These are phyloP conservation scores for Diaporthe sp. DNA, from an alignment of 2,329 filamentous ascomycete species.

Conservation along the genomic window DNA sequence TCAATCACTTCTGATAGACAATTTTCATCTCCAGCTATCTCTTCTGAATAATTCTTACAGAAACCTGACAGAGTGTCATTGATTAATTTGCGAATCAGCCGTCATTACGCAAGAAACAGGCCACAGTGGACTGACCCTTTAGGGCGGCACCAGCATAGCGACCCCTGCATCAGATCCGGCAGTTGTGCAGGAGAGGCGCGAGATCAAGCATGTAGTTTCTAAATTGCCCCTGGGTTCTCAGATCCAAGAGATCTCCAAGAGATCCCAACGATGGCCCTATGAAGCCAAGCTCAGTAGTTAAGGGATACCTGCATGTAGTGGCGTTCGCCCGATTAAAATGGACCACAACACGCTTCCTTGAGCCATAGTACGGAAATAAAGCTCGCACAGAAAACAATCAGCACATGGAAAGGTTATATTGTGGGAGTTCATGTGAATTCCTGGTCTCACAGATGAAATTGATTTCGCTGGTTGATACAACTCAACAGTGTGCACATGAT, in stretches of 20 bases:
- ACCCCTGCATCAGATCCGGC: background rate
- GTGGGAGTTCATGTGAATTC: background rate
- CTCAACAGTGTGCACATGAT: background rate
- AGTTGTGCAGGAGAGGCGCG: background rate
- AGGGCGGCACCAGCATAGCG: background rate
- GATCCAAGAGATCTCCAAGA: background rate
- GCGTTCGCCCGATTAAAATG: conserved; percentile 17
- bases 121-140: background rate
- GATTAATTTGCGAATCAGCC: background rate
- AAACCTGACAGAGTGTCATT: too few species aligned
- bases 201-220: background rate
- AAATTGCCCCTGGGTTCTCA: background rate
- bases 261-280: background rate
- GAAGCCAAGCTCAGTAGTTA: conserved; percentile 6
- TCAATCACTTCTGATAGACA: background rate
- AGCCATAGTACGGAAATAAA: too few species aligned
- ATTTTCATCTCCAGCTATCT: background rate
- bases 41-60: background rate
- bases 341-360: too few species aligned
- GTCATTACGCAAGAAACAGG: too few species aligned
- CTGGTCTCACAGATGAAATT: background rate
- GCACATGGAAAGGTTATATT: background rate
- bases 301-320: conserved; percentile 23
- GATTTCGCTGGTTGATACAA: background rate
- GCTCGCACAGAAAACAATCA: too few species aligned